phyloP scores from a whole-genome alignment of 257 asterid species.

The Rubia yunnanensis region DNA sequence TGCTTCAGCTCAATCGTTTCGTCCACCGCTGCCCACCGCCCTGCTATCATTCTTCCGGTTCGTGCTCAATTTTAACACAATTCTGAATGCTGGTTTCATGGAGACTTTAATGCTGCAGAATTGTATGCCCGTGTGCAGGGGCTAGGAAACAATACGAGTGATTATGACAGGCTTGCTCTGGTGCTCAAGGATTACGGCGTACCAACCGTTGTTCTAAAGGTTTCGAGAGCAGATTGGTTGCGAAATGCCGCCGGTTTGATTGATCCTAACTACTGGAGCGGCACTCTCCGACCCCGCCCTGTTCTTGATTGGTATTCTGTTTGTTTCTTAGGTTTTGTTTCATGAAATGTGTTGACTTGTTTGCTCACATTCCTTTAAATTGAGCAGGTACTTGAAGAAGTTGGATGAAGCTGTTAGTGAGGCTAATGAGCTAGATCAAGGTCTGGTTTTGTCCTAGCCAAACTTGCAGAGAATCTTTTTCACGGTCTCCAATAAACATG shows the following conservation, averaged over 20 bases:
- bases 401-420: constrained; percentile 64
- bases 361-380: neutral
- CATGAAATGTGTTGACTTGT: neutral
- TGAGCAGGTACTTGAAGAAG: constrained; percentile 66
- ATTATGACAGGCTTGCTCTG: constrained; percentile 61
- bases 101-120: neutral
- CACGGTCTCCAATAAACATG: too few species aligned
- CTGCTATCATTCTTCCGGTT: constrained; percentile 91
- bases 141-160: constrained; percentile 71
- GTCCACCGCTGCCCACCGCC: constrained; percentile 54
- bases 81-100: neutral
- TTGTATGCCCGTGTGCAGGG: constrained; percentile 42
- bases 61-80: neutral
- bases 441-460: constrained; percentile 25
- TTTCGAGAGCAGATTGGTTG: constrained; percentile 87
- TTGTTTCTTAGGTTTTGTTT: neutral
- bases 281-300: constrained; percentile 83
- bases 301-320: constrained; percentile 70
- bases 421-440: constrained; percentile 70
- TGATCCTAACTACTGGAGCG: constrained; percentile 82
- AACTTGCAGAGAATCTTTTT: too few species aligned
- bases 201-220: constrained; percentile 60
- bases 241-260: constrained; percentile 91
- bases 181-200: constrained; percentile 61
- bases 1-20: constrained; percentile 34